These are phyloP conservation scores for Eutrema heterophyllum DNA, from an alignment of 345 rosid species.

Conservation along the genomic window DNA sequence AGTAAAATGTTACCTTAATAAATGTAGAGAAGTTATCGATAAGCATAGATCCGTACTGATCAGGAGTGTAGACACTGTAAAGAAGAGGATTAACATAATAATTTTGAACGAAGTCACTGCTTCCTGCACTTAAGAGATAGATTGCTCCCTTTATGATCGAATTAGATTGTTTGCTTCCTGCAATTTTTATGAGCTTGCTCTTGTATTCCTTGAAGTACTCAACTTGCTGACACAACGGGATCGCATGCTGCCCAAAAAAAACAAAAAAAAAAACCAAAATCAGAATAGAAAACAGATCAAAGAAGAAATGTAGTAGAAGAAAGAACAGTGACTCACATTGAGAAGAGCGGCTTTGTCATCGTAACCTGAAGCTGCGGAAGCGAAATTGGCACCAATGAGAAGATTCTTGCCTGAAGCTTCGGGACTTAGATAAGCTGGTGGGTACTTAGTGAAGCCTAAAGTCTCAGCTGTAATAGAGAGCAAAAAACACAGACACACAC, in stretches of 20 bases:
- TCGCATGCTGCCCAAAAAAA: conserved; percentile 62
- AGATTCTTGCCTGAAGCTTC: conserved; percentile 86
- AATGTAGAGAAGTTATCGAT: conserved; percentile 48
- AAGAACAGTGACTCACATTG: conserved; percentile 35
- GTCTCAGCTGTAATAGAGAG: conserved; percentile 58
- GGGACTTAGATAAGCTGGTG: conserved; percentile 86
- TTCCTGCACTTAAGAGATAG: conserved; percentile 73
- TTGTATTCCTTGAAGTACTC: conserved; percentile 79
- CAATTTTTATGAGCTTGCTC: conserved; percentile 54
- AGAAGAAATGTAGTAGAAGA: background rate
- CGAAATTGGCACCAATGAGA: conserved; percentile 91
- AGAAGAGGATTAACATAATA: conserved; percentile 76
- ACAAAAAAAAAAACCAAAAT: background rate
- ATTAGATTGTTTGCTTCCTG: conserved; percentile 54
- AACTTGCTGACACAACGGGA: conserved; percentile 66
- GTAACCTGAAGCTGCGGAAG: conserved; percentile 91
- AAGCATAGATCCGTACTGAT: conserved; percentile 61
- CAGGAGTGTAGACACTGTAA: conserved; percentile 52
- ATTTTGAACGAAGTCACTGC: conserved; percentile 84
- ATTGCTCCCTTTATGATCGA: conserved; percentile 58
- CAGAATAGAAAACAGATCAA: background rate
- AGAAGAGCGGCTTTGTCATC: conserved; percentile 67
- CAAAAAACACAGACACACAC: background rate
- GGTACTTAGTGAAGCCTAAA: conserved; percentile 66
- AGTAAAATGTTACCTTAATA: conserved; percentile 43